Evolutionary conservation across 177 flowering plant genomes (phyloP), one percentile per base, ranked within the genome.

Genomic region (Tripterygium wilfordii): DNA sequence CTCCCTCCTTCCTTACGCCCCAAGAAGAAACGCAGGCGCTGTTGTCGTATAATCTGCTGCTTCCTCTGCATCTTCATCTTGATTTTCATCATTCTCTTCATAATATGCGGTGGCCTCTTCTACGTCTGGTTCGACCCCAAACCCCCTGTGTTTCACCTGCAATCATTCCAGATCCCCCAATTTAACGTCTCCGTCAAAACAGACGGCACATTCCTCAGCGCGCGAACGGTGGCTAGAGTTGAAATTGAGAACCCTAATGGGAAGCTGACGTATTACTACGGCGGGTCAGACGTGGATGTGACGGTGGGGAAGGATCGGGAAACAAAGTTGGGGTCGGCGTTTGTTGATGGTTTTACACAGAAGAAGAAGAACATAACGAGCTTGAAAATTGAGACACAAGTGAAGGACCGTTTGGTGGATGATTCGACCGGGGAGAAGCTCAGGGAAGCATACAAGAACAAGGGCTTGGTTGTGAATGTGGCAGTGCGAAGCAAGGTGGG

Each of bases 41-140:
- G 62, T 13, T 59, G 80, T 39, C 65, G 80, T 24, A 25, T 45
- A 8, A 76, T 63, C 56, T 76, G 76, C 33, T 81, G 85, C 56
- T 58, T 35, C 50, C 2, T 45, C 46, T 60, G 66, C 60, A 0
- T 48, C 19, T 3, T 68, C 35, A 0, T 63, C 0, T 16, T 77
- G 48, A 5, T 71, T 12, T 22, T 66, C 17, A 1, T 70, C 46
- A 0, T 75, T 49, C 17, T 67, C 35, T 1, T 52, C 14, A 33
- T 45, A 1, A 15, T 57, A 10, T 52, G 49, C 1, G 49, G 37
- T 28, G 64, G 49, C 1, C 0, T 75, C 8, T 77, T 84, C 51
- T 81, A 72, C 68, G 39, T 80, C 38, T 75, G 77, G 76, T 79
- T 45, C 66, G 51, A 66, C 18, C 92, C 88, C 10, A 67, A 64